These are phyloP conservation scores for Populus euphratica DNA, from an alignment of 345 rosid species.

Conservation along the genomic window DNA sequence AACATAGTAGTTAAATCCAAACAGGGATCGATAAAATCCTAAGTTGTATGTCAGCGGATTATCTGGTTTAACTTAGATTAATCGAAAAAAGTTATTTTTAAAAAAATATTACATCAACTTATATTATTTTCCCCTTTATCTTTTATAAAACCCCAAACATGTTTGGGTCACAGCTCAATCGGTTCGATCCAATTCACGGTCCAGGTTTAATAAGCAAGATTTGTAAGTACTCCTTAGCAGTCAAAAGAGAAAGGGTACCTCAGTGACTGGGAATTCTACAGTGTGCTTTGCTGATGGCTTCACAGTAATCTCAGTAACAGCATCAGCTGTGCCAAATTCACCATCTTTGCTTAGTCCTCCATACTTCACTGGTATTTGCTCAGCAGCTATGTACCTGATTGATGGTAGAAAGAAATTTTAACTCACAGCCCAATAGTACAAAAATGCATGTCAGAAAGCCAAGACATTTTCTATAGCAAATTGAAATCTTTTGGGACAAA, in stretches of 20 bases:
- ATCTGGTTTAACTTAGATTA: too few relatives aligned
- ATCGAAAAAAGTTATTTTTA: too few relatives aligned
- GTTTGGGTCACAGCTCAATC: too few relatives aligned
- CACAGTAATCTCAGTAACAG: conserved; percentile 25
- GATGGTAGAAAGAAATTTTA: background rate
- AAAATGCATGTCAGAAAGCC: background rate
- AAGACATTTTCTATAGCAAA: background rate
- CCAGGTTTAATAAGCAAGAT: too few relatives aligned
- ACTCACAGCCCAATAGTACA: background rate
- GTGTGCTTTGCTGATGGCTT: conserved; percentile 31
- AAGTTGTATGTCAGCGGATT: too few relatives aligned
- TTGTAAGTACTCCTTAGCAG: background rate
- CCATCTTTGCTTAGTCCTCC: conserved; percentile 30
- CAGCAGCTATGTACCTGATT: conserved; percentile 19
- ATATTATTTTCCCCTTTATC: too few relatives aligned
- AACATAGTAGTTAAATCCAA: background rate
- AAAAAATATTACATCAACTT: too few relatives aligned
- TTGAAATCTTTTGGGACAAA: background rate
- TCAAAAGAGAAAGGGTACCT: conserved; percentile 12
- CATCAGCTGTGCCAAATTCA: conserved; percentile 21
- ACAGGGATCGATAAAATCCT: too few relatives aligned
- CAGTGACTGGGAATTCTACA: conserved; percentile 29
- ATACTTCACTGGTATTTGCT: conserved; percentile 29
- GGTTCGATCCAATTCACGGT: too few relatives aligned
- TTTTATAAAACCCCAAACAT: too few relatives aligned